Evolutionary conservation across 2,329 filamentous ascomycete genomes (phyloP).

Genomic region (Westerdykella sp.): DNA sequence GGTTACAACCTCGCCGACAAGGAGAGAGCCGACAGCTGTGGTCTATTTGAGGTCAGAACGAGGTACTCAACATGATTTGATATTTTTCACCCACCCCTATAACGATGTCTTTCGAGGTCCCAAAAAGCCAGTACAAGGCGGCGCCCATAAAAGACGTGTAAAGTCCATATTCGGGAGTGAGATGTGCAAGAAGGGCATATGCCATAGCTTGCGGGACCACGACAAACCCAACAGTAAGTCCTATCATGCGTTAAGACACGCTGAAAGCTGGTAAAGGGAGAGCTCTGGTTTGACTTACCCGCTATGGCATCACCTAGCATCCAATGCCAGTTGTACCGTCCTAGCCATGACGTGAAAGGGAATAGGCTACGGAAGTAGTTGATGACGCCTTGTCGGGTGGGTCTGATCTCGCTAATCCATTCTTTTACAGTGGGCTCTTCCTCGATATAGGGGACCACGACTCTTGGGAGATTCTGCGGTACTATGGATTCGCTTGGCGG

Average conservation of each 20-base stretch:
- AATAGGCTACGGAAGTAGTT: constrained; percentile 25
- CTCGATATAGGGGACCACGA: constrained; percentile 20
- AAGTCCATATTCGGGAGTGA: constrained; percentile 73
- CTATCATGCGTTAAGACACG: constrained; percentile 6
- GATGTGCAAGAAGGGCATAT: constrained; percentile 74
- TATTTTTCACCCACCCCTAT: constrained; percentile 62
- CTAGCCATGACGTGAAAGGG: constrained; percentile 22
- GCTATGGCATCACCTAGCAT: constrained; percentile 27
- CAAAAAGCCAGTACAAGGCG: constrained; percentile 91
- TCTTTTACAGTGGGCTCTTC: constrained; percentile 26
- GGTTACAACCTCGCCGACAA: constrained; percentile 72
- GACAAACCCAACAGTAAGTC: constrained; percentile 62
- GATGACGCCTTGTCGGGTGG: constrained; percentile 15
- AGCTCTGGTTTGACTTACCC: constrained; percentile 10
- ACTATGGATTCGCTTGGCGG: too few relatives aligned
- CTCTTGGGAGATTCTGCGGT: too few relatives aligned
- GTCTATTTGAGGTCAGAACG: constrained; percentile 48
- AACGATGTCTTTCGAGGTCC: constrained; percentile 95
- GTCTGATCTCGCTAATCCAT: constrained; percentile 20
- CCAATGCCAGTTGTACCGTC: constrained; percentile 28
- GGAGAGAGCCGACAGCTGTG: constrained; percentile 87
- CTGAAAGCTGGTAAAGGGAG: neutral
- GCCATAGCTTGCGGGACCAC: constrained; percentile 95
- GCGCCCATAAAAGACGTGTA: constrained; percentile 96
- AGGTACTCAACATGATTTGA: neutral